Evolutionary conservation across 495 filamentous ascomycete species (phyloP), one percentile per base, ranked within the genome.

Genomic region (Pseudoneurospora amorphoporcata): DNA sequence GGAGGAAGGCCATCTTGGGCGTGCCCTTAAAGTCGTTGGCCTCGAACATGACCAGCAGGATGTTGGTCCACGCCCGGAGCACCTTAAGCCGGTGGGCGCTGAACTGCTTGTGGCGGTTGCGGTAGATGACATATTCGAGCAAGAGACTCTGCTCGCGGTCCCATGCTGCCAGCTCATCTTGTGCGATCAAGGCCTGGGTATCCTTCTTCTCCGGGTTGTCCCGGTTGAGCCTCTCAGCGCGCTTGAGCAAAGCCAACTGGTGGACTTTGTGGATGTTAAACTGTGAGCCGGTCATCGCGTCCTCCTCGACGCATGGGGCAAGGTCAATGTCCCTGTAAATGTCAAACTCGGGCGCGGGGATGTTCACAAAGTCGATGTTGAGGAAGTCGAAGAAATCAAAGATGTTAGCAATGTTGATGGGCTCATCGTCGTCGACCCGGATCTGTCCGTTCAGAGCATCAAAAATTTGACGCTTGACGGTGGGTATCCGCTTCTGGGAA

Each of bases 361-460:
- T 77, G 43, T 84, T 74, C 3, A 83, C 70, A 53, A 89, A 84
- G 53, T 94, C 89, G 8, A 92, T 80, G 71, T 94, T 90, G 39
- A 94, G 85, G 72, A 98, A 97, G 81, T 98, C 96, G 72, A 97
- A 94, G 29, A 98, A 87, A 74, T 98, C 96, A 80, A 98, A 96
- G 16, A 98, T 86, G 7, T 90, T 92, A 4, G 90, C 86, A 68
- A 92, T 91, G 16, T 81, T 77, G 38, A 90, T 76, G n/a, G 87
- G 83, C 47, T 90, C 87, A 9, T 89, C 88, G 40, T 87, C 87
- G 1, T 91, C 88, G 37, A 87, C 72, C 6, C 84, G 84, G 7
- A 94, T 92, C 72, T 86, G 89, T 35, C 96, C 96, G 29, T 92
- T 86, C 41, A 98, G 83, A 0, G 92, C 90, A 19, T 92, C 90